Conservation (phyloP, 345 rosid species). For the Ceriops zippeliana region DNA sequence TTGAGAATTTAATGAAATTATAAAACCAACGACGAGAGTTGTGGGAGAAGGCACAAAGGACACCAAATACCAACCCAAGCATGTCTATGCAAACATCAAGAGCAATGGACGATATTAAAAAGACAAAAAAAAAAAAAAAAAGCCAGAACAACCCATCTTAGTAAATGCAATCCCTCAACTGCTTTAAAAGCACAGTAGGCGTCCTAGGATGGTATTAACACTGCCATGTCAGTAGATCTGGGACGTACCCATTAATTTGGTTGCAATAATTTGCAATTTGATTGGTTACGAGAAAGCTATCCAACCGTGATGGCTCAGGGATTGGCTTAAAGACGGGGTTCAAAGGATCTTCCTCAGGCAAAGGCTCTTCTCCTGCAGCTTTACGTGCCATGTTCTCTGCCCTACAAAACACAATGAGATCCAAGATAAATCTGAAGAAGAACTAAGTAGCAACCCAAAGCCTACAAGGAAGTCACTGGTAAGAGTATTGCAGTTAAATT, state of each 20-base stretch:
- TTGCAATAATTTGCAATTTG: slow-evolving; percentile 89
- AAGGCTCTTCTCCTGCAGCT: slow-evolving; percentile 85
- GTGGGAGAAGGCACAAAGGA: no score
- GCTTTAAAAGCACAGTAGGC: neutral
- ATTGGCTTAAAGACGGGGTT: slow-evolving; percentile 89
- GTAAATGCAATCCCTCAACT: neutral
- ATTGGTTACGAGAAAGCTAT: slow-evolving; percentile 91
- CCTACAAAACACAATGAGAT: slow-evolving; percentile 39
- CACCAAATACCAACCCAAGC: no score
- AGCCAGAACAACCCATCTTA: neutral
- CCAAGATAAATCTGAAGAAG: neutral
- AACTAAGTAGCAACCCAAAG: neutral
- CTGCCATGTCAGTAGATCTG: neutral
- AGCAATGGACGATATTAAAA: neutral
- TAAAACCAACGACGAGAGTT: no score
- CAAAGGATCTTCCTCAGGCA: slow-evolving; percentile 95
- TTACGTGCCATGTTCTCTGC: slow-evolving; percentile 83
- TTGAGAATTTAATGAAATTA: no score
- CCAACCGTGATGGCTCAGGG: slow-evolving; percentile 91
- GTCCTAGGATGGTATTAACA: neutral
- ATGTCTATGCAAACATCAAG: no score
- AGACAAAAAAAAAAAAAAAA: neutral
- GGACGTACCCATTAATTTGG: slow-evolving; percentile 90
- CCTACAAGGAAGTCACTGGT: neutral
- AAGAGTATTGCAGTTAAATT: neutral